Evolutionary conservation across 345 rosid species (phyloP).

Genomic region (Mangifera indica): DNA sequence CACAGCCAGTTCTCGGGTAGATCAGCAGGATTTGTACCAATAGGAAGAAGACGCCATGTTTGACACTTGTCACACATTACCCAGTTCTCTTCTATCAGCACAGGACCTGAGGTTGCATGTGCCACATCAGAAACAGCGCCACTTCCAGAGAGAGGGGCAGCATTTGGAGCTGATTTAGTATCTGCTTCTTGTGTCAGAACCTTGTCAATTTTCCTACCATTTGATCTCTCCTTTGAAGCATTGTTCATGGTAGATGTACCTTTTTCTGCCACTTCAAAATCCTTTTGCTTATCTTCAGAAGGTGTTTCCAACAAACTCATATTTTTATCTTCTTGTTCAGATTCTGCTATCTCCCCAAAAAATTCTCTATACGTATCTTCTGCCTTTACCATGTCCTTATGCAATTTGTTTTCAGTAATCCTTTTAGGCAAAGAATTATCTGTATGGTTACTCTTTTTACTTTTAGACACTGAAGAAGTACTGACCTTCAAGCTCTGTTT

Average conservation of each 20-base stretch:
- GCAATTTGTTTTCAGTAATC: slow-evolving; percentile 45
- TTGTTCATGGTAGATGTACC: slow-evolving; percentile 30
- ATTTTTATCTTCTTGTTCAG: slow-evolving; percentile 61
- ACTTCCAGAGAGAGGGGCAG: slow-evolving; percentile 32
- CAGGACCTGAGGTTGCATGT: slow-evolving; percentile 42
- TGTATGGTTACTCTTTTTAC: slow-evolving; percentile 39
- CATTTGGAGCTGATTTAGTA: slow-evolving; percentile 27
- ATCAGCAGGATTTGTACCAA: slow-evolving; percentile 53
- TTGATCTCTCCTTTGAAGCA: slow-evolving; percentile 41
- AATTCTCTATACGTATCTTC: slow-evolving; percentile 68
- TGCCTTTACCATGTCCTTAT: slow-evolving; percentile 40
- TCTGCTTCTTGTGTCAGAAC: slow-evolving; percentile 32
- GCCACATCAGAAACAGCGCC: slow-evolving; percentile 45
- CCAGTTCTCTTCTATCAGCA: slow-evolving; percentile 70
- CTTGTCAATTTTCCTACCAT: slow-evolving; percentile 35
- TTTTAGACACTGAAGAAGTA: slow-evolving; percentile 43
- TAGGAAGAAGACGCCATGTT: slow-evolving; percentile 91
- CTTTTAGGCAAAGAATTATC: slow-evolving; percentile 38
- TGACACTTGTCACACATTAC: slow-evolving; percentile 88
- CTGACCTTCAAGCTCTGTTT: slow-evolving; percentile 42
- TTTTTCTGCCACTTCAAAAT: slow-evolving; percentile 38
- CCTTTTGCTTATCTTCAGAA: slow-evolving; percentile 35
- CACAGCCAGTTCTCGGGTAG: slow-evolving; percentile 96
- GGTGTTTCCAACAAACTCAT: slow-evolving; percentile 32
- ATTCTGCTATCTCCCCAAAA: slow-evolving; percentile 66